phyloP scores from a whole-genome alignment of 2,329 filamentous ascomycete species.

The Pseudogymnoascus sp. region DNA sequence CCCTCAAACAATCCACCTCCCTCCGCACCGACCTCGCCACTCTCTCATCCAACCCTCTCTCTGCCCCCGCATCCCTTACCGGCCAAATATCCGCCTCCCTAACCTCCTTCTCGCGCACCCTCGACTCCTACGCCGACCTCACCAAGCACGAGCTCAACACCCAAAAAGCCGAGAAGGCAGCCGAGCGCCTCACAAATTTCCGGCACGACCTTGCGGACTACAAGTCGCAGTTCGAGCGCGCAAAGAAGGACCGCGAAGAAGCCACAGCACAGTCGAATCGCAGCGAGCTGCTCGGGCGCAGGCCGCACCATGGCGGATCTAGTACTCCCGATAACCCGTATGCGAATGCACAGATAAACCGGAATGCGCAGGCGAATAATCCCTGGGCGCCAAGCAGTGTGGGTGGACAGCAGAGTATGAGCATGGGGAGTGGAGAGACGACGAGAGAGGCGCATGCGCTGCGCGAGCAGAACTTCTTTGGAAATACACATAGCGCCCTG shows the following conservation, averaged over 20 bases:
- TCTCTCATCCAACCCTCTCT: constrained; percentile 50
- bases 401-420: constrained; percentile 27
- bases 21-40: constrained; percentile 68
- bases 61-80: constrained; percentile 54
- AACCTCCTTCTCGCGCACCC: constrained; percentile 72
- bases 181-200: constrained; percentile 79
- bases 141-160: constrained; percentile 83
- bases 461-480: constrained; percentile 81
- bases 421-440: constrained; percentile 50
- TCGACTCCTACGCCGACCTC: constrained; percentile 84
- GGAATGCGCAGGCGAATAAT: constrained; percentile 14
- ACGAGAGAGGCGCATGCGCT: constrained; percentile 73
- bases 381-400: constrained; percentile 23
- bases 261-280: constrained; percentile 57
- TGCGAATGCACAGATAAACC: constrained; percentile 42
- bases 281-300: constrained; percentile 73
- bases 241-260: constrained; percentile 73
- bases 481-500: constrained; percentile 70
- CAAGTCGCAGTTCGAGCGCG: constrained; percentile 62
- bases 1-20: constrained; percentile 73
- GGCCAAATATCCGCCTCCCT: constrained; percentile 70
- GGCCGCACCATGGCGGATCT: constrained; percentile 74
- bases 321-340: constrained; percentile 86
- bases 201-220: constrained; percentile 74
- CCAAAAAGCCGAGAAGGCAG: constrained; percentile 85